Base-by-base conservation (phyloP, 176 grass and related monocot species). In the Rhynchospora tenuis region DNA sequence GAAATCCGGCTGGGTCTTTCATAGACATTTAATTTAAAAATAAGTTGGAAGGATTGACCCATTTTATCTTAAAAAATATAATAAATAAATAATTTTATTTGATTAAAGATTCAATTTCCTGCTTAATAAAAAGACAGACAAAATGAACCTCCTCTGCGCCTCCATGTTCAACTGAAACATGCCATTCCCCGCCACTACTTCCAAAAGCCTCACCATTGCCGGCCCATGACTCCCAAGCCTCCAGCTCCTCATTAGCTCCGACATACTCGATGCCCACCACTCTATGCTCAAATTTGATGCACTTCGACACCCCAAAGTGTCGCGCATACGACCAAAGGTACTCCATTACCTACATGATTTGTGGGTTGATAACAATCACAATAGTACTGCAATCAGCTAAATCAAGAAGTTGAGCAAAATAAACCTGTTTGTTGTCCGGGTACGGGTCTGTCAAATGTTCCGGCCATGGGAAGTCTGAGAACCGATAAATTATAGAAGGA, bases 381-480 rank as follows among this genome's bases (percentile, higher is more conserved):
- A 19, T 2, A 17, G 9, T 26, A 81, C 50, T 66, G 16, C 10
- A 45, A n/a, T 44, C 28, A 60, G 13, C 5, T 59, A 59, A 0
- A 38, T 3, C 27, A 59, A 80, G 26, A 46, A 45, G 7, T 62
- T 80, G 15, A 20, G 24, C 28, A 38, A 60, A 60, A 31, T 43
- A 42, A 60, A 82, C 79, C 79, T 82, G 85, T 29, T 9, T 45
- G 73, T 94, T 90, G 38, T 43, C 76, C 16, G 92, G 92, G 83
- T 51, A 85, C 5, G 5, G 9, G 42, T 92, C 92, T 5, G 77
- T 73, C 13, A 81, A 84, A 31, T 27, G 14, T 0, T 86, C 38
- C 0, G 94, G 92, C 94, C 94, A 97, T 13, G 94, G 92, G 83
- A 97, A 94, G 86, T 97, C 94, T 2, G 86, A 86, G 90, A 89